phyloP scores from a whole-genome alignment of 306 rosid species.

The Neltuma alba region DNA sequence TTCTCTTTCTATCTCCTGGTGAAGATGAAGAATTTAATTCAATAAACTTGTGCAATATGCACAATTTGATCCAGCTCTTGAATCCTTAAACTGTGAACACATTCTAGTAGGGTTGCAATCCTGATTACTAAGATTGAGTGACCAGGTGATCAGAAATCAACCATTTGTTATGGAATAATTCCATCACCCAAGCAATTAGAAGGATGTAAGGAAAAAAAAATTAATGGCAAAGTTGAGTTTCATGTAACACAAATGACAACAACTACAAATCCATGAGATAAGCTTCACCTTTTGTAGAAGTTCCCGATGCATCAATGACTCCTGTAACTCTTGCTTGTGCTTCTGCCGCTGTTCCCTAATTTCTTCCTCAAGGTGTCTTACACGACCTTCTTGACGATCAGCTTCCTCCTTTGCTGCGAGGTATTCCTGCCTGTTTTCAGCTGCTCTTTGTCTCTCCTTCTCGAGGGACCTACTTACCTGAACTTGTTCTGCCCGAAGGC shows the following conservation, averaged over 20 bases:
- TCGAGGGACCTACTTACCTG: conserved; percentile 94
- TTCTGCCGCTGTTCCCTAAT: conserved; percentile 75
- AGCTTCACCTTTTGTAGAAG: conserved; percentile 86
- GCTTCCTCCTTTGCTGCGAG: conserved; percentile 99
- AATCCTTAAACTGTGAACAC: background rate
- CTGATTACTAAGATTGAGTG: background rate
- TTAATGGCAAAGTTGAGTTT: background rate
- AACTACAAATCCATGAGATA: conserved; percentile 2
- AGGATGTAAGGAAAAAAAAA: background rate
- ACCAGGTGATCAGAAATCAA: background rate
- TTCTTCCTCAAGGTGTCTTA: conserved; percentile 89
- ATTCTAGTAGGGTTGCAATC: background rate
- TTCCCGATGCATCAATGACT: conserved; percentile 78
- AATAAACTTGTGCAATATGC: conserved; percentile 22
- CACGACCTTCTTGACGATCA: conserved; percentile 94
- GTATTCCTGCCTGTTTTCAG: conserved; percentile 97
- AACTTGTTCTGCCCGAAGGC: conserved; percentile 93
- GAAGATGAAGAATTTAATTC: conserved; percentile 39
- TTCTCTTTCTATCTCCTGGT: conserved; percentile 93
- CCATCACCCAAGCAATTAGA: conserved; percentile 11
- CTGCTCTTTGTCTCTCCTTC: conserved; percentile 97
- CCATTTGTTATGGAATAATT: background rate
- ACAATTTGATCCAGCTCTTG: background rate
- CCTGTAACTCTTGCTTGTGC: conserved; percentile 94
- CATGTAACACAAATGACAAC: background rate